Evolutionary conservation across 2,329 filamentous ascomycete genomes (phyloP).

Genomic region (Fusarium poae): DNA sequence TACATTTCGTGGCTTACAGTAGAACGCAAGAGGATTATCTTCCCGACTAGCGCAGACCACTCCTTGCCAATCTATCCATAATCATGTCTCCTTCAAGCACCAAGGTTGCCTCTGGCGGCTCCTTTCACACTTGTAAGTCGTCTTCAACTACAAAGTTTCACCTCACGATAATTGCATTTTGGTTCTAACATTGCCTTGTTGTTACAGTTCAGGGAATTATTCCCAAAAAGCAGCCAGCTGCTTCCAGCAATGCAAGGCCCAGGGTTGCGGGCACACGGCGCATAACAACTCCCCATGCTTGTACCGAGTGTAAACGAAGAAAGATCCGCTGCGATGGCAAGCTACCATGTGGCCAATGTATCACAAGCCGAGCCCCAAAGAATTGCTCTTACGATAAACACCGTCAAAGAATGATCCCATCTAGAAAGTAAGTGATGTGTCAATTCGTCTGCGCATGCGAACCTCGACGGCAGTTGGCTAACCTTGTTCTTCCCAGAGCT

Average conservation of each 20-base stretch:
- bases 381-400: conserved; percentile 86
- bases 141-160: not conserved
- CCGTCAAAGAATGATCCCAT: conserved; percentile 80
- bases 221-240: conserved; percentile 61
- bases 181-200: conserved; percentile 16
- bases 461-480: conserved; percentile 6
- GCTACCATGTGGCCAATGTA: conserved; percentile 84
- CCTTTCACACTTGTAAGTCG: conserved; percentile 52
- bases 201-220: conserved; percentile 65
- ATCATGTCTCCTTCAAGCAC: conserved; percentile 59
- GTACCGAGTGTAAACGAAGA: conserved; percentile 81
- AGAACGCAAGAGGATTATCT: conserved; percentile 21
- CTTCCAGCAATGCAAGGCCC: conserved; percentile 54
- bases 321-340: conserved; percentile 89
- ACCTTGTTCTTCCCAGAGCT: conserved; percentile 57
- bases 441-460: conserved; percentile 29
- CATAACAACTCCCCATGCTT: conserved; percentile 73
- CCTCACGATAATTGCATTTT: not conserved
- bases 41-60: conserved; percentile 28
- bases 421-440: conserved; percentile 72
- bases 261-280: conserved; percentile 59
- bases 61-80: conserved; percentile 23
- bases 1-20: conserved; percentile 32
- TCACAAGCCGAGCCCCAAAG: conserved; percentile 84
- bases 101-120: conserved; percentile 58